Percentiles rank a stretch among this genome's conserved stretches.
Conservation (phyloP, 1,284 basidiomycete genomes). For the Mycosarcoma mackinlayi region DNA sequence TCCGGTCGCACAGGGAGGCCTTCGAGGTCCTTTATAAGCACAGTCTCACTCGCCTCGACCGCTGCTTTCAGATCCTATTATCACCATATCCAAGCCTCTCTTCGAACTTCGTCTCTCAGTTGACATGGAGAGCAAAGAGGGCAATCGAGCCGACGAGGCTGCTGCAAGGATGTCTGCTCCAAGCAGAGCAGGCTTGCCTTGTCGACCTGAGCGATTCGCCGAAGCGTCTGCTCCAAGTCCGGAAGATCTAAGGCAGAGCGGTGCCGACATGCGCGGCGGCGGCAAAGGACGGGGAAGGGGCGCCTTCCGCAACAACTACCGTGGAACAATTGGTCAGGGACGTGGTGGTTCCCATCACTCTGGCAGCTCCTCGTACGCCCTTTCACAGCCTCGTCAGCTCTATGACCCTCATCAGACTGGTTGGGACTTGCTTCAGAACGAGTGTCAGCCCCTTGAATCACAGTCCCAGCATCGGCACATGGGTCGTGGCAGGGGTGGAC, state of each 20-base stretch:
- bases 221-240: neutral
- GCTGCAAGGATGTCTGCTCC: neutral
- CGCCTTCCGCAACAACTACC: neutral
- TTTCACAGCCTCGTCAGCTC: neutral
- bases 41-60: too few relatives aligned
- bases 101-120: neutral
- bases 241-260: neutral
- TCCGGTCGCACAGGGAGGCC: neutral
- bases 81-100: neutral
- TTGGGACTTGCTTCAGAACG: neutral
- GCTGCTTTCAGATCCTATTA: neutral
- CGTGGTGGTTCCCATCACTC: neutral
- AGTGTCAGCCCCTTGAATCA: neutral
- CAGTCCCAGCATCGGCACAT: neutral
- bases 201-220: slow-evolving; percentile 4
- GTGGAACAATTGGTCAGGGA: neutral
- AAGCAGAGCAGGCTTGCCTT: slow-evolving; percentile 2
- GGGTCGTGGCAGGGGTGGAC: neutral
- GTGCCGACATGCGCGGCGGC: neutral
- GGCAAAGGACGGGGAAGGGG: neutral
- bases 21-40: too few relatives aligned
- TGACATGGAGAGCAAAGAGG: slow-evolving; percentile 1
- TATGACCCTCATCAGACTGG: neutral
- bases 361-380: neutral
- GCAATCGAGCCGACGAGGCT: neutral